Conservation (phyloP, 345 rosid genomes). For the Linum tenue region DNA sequence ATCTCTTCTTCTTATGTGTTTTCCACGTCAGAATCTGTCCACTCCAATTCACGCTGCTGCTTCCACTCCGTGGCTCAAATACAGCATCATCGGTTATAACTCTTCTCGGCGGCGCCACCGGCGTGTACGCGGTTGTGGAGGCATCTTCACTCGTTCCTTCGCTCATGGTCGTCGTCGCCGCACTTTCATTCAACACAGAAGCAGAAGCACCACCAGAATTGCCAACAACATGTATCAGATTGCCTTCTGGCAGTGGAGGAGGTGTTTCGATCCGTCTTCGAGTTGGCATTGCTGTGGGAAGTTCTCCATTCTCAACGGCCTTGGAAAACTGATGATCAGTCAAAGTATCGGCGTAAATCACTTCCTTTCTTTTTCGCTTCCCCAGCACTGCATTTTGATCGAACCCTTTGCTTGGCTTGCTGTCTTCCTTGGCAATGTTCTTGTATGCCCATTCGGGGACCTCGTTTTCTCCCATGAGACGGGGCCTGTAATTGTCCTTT, state of each 20-base stretch:
- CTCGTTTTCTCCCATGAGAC: constrained; percentile 93
- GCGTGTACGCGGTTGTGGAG: constrained; percentile 14
- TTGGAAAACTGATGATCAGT: constrained; percentile 86
- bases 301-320: constrained; percentile 88
- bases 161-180: constrained; percentile 33
- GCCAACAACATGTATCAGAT: constrained; percentile 24
- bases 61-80: constrained; percentile 28
- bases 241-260: constrained; percentile 23
- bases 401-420: constrained; percentile 34
- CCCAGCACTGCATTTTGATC: constrained; percentile 46
- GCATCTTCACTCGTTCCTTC: constrained; percentile 68
- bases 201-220: constrained; percentile 6
- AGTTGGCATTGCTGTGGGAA: constrained; percentile 40
- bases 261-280: constrained; percentile 36
- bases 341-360: constrained; percentile 60
- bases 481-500: constrained; percentile 72
- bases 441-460: constrained; percentile 95
- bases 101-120: constrained; percentile 25
- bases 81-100: constrained; percentile 20
- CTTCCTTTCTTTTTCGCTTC: constrained; percentile 77
- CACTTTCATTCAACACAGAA: constrained; percentile 21
- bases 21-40: constrained; percentile 59
- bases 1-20: constrained; percentile 76
- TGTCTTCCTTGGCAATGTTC: constrained; percentile 41
- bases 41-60: constrained; percentile 26